A percentile compares a stretch with the other conserved stretches of the same genome.
Evolutionary conservation across 2,329 filamentous ascomycete genomes (phyloP).

Genomic region (Pseudogymnoascus sp.): DNA sequence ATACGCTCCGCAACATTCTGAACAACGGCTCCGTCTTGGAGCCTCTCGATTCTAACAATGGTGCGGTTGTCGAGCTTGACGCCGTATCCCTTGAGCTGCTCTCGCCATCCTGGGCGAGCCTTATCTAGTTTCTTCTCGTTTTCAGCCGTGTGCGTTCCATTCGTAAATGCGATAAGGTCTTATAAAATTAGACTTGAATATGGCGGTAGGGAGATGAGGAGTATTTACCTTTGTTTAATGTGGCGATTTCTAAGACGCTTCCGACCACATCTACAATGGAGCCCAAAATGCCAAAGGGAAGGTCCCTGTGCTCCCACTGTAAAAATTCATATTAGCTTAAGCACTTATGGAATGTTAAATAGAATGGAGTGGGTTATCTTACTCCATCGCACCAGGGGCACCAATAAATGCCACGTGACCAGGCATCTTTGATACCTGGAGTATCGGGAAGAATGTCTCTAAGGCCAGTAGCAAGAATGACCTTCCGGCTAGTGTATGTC

Average conservation of each 20-base stretch:
- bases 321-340: too few species aligned
- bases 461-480: slow-evolving; percentile 47
- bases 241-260: slow-evolving; percentile 43
- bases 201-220: slow-evolving; percentile 38
- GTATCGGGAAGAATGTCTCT: slow-evolving; percentile 43
- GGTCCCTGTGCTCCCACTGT: slow-evolving; percentile 45
- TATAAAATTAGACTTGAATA: too few species aligned
- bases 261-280: slow-evolving; percentile 36
- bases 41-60: slow-evolving; percentile 40
- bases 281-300: slow-evolving; percentile 46
- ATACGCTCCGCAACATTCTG: slow-evolving; percentile 10
- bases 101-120: slow-evolving; percentile 37
- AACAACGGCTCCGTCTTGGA: slow-evolving; percentile 29
- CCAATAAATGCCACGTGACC: slow-evolving; percentile 54
- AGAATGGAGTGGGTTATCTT: background rate
- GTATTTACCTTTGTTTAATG: slow-evolving; percentile 41
- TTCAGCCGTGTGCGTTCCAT: slow-evolving; percentile 46
- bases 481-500: slow-evolving; percentile 38
- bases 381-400: slow-evolving; percentile 56
- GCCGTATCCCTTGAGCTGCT: slow-evolving; percentile 42
- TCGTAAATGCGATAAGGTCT: slow-evolving; percentile 30
- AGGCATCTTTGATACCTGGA: slow-evolving; percentile 46
- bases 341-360: too few species aligned
- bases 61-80: slow-evolving; percentile 49
- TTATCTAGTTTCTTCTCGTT: slow-evolving; percentile 32